Conservation (phyloP, 371 early-diverging fungal species). For the Fennellomyces sp. region DNA sequence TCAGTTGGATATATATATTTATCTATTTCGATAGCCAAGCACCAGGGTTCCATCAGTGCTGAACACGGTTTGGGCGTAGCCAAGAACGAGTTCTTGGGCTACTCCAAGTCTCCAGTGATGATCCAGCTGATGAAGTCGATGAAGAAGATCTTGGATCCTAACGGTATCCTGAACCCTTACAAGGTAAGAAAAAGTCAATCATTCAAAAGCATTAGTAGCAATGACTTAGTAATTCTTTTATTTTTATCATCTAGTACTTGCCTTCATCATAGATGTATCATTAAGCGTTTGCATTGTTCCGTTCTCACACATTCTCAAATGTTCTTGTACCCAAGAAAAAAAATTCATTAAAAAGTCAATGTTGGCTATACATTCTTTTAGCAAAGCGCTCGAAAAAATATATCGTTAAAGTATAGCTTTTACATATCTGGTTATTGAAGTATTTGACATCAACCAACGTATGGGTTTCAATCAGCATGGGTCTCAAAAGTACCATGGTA, state of each 20-base stretch:
- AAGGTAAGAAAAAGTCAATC: conserved; percentile 36
- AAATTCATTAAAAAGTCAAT: not conserved
- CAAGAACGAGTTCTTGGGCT: conserved; percentile 69
- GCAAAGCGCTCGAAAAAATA: too few relatives aligned
- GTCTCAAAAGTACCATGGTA: too few relatives aligned
- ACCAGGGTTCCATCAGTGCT: conserved; percentile 81
- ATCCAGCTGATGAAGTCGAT: conserved; percentile 75
- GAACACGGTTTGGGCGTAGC: conserved; percentile 79
- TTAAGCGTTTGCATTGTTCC: not conserved
- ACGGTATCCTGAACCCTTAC: conserved; percentile 89
- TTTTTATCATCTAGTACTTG: conserved; percentile 9
- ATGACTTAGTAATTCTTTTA: not conserved
- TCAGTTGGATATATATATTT: not conserved
- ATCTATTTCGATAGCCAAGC: conserved; percentile 45
- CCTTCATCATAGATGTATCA: conserved; percentile 18
- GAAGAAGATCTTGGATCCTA: conserved; percentile 81
- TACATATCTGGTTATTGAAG: too few relatives aligned
- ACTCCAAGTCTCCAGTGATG: conserved; percentile 67
- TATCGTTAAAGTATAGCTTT: too few relatives aligned
- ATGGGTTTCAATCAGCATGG: too few relatives aligned
- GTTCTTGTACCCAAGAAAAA: not conserved
- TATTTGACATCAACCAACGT: too few relatives aligned
- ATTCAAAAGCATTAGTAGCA: not conserved
- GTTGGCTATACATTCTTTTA: too few relatives aligned
- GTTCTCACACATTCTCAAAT: not conserved